A percentile compares a stretch with the other conserved stretches of the same genome.
Conservation (phyloP, 2,329 filamentous ascomycete genomes). For the Massarina eburnea region DNA sequence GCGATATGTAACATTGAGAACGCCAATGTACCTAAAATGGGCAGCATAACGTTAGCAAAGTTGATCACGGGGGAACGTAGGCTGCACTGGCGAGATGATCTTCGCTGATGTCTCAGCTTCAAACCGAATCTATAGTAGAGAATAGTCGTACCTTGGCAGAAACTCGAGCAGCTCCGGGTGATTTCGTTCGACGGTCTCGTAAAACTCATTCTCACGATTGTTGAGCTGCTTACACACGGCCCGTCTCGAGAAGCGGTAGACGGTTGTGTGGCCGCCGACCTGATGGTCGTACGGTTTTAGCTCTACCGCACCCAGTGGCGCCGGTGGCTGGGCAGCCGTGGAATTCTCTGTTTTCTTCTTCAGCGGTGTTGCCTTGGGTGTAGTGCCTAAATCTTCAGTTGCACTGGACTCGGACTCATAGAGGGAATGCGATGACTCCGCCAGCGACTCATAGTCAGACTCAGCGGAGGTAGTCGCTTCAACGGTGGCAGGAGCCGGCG, state of each 20-base stretch:
- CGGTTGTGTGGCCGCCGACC: constrained; percentile 92
- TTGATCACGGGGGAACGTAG: constrained; percentile 4
- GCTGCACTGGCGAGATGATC: constrained; percentile 15
- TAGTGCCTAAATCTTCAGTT: constrained; percentile 54
- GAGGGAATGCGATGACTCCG: constrained; percentile 46
- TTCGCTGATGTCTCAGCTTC: constrained; percentile 47
- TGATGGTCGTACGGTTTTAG: constrained; percentile 97
- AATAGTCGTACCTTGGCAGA: constrained; percentile 66
- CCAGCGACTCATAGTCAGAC: constrained; percentile 46
- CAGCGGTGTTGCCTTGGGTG: constrained; percentile 36
- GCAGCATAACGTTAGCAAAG: constrained; percentile 36
- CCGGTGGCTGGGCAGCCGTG: constrained; percentile 43
- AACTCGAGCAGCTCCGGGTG: constrained; percentile 90
- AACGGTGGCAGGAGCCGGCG: constrained; percentile 35
- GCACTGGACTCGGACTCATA: constrained; percentile 56
- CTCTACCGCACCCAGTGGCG: constrained; percentile 85
- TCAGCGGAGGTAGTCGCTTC: constrained; percentile 38
- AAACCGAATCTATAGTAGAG: constrained; percentile 20
- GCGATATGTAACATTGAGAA: constrained; percentile 92
- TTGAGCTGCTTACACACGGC: constrained; percentile 98
- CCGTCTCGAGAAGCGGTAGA: constrained; percentile 92
- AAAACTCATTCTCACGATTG: constrained; percentile 97
- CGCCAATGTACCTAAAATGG: constrained; percentile 82
- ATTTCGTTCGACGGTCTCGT: constrained; percentile 89
- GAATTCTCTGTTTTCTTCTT: constrained; percentile 35